These are phyloP conservation scores for Marasmius oreades DNA, from an alignment of 1,284 basidiomycete species.

Conservation along the genomic window DNA sequence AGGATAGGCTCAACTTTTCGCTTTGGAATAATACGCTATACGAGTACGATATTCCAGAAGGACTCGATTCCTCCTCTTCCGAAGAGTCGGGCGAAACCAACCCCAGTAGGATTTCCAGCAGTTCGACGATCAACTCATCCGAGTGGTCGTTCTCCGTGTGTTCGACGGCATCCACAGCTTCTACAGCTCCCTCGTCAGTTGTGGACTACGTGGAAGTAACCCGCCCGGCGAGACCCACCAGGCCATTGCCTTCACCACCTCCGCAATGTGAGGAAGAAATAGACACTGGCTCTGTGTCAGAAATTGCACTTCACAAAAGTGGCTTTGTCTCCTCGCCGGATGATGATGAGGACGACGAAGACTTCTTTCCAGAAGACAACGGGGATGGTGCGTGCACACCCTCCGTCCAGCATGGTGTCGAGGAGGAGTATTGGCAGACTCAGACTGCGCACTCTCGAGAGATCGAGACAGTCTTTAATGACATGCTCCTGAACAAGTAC, in stretches of 20 bases:
- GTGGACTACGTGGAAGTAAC: background rate
- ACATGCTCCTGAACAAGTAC: conserved; percentile 48
- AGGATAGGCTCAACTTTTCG: background rate
- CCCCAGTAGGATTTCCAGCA: background rate
- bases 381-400: background rate
- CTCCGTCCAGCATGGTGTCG: background rate
- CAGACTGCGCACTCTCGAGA: conserved; percentile 34
- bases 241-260: background rate
- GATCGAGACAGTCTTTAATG: conserved; percentile 48
- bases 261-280: background rate
- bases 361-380: background rate
- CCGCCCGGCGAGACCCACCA: background rate
- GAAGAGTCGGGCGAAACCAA: background rate
- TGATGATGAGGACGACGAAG: background rate
- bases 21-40: background rate
- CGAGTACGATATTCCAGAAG: too few species aligned
- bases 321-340: background rate
- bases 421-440: conserved; percentile 30
- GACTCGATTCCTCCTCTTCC: too few species aligned
- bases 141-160: background rate
- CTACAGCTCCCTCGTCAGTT: background rate
- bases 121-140: background rate
- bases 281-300: background rate
- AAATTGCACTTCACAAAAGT: background rate
- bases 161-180: background rate